These are phyloP conservation scores for Fragaria vesca DNA, from an alignment of 306 rosid genomes.

Conservation along the genomic window DNA sequence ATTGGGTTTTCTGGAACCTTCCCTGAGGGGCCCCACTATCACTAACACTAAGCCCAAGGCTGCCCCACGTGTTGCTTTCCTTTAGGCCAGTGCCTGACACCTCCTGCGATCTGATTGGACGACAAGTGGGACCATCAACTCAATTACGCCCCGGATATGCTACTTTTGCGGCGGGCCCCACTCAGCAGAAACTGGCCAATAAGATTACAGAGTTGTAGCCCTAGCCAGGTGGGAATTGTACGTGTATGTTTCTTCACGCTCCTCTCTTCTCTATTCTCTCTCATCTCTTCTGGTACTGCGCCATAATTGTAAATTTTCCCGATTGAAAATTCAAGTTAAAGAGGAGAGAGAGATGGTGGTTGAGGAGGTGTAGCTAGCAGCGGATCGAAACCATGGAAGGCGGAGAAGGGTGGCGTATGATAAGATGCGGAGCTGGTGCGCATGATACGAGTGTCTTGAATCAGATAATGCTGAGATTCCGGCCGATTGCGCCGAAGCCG, in stretches of 20 bases:
- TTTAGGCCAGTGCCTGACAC: conserved; percentile 55
- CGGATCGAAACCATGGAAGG: conserved; percentile 22
- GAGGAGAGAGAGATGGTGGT: neutral
- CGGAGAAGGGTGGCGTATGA: conserved; percentile 19
- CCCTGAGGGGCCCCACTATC: conserved; percentile 1
- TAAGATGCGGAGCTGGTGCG: conserved; percentile 17
- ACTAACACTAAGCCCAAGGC: conserved; percentile 21
- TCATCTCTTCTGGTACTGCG: neutral
- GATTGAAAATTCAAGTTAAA: neutral
- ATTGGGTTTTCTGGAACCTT: conserved; percentile 33
- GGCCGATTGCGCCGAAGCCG: conserved; percentile 74
- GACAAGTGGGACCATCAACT: conserved; percentile 21
- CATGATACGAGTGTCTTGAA: conserved; percentile 25
- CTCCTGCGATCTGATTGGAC: conserved; percentile 26
- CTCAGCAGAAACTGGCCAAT: conserved; percentile 23
- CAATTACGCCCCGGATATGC: conserved; percentile 23
- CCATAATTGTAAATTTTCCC: neutral
- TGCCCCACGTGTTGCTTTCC: conserved; percentile 38
- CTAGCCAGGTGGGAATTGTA: conserved; percentile 26
- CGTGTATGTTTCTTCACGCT: conserved; percentile 9
- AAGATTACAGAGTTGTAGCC: neutral
- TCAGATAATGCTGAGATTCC: conserved; percentile 48
- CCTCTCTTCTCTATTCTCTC: neutral
- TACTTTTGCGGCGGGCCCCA: conserved; percentile 23
- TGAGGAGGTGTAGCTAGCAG: neutral